These are phyloP conservation scores for Cyclotella sp. DNA, from an alignment of 108 stramenopile genomes.

Conservation along the genomic window DNA sequence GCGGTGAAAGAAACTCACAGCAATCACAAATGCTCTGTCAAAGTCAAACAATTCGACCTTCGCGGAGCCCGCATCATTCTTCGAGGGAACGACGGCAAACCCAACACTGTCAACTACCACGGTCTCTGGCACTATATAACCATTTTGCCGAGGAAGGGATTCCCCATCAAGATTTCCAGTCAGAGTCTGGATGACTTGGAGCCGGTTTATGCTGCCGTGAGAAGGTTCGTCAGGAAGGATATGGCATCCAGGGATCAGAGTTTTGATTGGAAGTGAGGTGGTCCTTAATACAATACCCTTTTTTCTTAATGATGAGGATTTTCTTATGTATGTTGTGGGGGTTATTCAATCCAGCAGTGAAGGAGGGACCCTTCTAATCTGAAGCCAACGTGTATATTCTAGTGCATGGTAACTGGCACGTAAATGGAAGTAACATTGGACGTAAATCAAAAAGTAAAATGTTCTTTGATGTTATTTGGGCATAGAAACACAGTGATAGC, in stretches of 20 bases:
- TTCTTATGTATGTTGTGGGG: background rate
- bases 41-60: slow-evolving; percentile 55
- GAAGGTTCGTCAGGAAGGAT: slow-evolving; percentile 33
- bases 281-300: background rate
- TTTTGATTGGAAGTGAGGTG: slow-evolving; percentile 4
- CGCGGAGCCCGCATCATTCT: slow-evolving; percentile 33
- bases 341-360: no score
- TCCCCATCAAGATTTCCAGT: slow-evolving; percentile 48
- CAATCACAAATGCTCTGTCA: slow-evolving; percentile 32
- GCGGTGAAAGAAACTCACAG: slow-evolving; percentile 49
- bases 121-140: slow-evolving; percentile 38
- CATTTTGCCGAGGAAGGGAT: slow-evolving; percentile 23
- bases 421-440: no score
- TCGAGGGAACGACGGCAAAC: slow-evolving; percentile 24
- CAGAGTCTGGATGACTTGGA: slow-evolving; percentile 25
- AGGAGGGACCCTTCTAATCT: no score
- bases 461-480: no score
- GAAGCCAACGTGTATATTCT: no score
- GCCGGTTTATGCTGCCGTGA: slow-evolving; percentile 29
- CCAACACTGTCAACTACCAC: slow-evolving; percentile 27
- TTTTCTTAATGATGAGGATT: background rate
- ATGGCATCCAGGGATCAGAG: background rate
- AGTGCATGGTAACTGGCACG: no score
- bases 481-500: no score
- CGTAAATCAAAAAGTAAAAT: no score